These are phyloP conservation scores for Sporobolomyces phaffii DNA, from an alignment of 768 basidiomycete genomes.

Conservation along the genomic window DNA sequence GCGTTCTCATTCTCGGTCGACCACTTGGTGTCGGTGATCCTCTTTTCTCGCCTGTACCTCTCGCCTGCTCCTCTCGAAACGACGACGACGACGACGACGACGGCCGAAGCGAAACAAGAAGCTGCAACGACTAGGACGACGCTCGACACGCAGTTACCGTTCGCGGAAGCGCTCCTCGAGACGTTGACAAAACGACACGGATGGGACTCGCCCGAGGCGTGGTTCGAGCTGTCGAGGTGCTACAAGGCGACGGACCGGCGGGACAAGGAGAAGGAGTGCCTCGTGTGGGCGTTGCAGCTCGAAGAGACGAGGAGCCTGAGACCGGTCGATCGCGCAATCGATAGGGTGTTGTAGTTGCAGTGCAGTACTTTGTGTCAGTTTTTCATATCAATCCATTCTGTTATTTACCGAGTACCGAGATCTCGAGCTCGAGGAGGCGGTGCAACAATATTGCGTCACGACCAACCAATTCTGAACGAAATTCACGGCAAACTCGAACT, in stretches of 20 bases:
- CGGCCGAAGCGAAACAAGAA: too few relatives aligned
- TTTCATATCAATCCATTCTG: conserved; percentile 35
- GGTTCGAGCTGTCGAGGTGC: conserved; percentile 67
- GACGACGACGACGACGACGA: too few relatives aligned
- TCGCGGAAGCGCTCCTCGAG: conserved; percentile 73
- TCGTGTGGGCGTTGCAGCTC: conserved; percentile 59
- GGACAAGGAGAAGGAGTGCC: conserved; percentile 66
- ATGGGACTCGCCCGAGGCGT: conserved; percentile 90
- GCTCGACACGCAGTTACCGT: conserved; percentile 32
- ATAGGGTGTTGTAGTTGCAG: too few relatives aligned
- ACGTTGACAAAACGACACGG: conserved; percentile 65
- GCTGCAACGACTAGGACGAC: too few relatives aligned
- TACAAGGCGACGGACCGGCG: conserved; percentile 61
- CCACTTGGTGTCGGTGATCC: conserved; percentile 68
- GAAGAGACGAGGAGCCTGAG: conserved; percentile 48
- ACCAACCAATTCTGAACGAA: too few relatives aligned
- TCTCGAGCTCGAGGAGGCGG: too few relatives aligned
- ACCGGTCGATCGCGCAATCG: too few relatives aligned
- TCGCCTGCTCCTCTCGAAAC: conserved; percentile 40
- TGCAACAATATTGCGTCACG: neutral
- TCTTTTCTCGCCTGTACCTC: conserved; percentile 72
- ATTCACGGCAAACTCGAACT: neutral
- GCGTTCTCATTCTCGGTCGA: conserved; percentile 80
- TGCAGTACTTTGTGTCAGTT: conserved; percentile 41
- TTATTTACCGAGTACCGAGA: too few relatives aligned